Evolutionary conservation across 306 rosid genomes (phyloP).

Genomic region (Cucurbita pepo): DNA sequence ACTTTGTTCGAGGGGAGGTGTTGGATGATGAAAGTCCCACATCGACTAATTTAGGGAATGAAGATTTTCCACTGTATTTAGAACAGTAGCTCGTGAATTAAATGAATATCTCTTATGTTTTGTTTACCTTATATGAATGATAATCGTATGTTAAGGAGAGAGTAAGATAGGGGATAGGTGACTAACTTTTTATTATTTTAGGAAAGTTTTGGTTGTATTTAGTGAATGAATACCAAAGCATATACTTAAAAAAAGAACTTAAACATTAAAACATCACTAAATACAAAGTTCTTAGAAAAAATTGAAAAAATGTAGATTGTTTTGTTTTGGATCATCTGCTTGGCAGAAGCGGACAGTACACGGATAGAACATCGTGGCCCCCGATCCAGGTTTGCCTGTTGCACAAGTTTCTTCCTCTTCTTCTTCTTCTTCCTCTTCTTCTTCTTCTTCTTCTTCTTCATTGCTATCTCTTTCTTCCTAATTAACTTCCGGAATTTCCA

Average conservation of each 20-base stretch:
- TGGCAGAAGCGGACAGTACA: not conserved
- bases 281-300: not conserved
- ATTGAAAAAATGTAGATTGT: not conserved
- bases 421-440: not conserved
- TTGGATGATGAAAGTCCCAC: too few species aligned
- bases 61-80: too few species aligned
- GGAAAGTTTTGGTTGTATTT: too few species aligned
- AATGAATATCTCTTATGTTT: too few species aligned
- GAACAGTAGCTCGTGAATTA: too few species aligned
- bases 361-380: not conserved
- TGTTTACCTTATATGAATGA: too few species aligned
- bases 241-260: not conserved
- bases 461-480: not conserved
- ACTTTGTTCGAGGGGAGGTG: too few species aligned
- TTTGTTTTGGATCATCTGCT: not conserved
- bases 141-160: too few species aligned
- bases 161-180: too few species aligned
- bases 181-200: too few species aligned
- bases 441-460: not conserved
- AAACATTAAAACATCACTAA: not conserved
- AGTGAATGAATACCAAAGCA: not conserved
- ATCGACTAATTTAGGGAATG: too few species aligned
- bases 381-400: not conserved
- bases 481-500: not conserved
- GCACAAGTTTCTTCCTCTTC: not conserved